These are phyloP conservation scores for Zygosaccharomyces pseudorouxii DNA, from an alignment of 805 yeast species.

Conservation along the genomic window DNA sequence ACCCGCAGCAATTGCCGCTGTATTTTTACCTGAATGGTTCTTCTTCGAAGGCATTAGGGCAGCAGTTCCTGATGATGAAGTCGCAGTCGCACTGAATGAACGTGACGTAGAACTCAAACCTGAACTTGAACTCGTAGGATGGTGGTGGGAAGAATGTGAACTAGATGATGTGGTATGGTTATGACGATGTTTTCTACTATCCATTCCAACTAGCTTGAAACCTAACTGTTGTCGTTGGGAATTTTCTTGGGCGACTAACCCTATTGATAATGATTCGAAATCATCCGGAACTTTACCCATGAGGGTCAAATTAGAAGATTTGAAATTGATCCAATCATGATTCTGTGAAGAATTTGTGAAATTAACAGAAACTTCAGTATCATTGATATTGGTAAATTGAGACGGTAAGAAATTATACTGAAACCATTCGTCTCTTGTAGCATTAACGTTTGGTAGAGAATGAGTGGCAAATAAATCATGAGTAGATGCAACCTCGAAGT, in stretches of 20 bases:
- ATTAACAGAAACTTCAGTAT: conserved; percentile 46
- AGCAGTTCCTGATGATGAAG: conserved; percentile 30
- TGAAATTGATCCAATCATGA: conserved; percentile 63
- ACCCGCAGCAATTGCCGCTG: conserved; percentile 85
- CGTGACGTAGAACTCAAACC: conserved; percentile 6
- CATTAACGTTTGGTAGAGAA: conserved; percentile 55
- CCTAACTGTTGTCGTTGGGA: conserved; percentile 38
- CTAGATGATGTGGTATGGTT: conserved; percentile 20
- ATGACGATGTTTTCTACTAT: conserved; percentile 14
- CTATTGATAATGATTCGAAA: conserved; percentile 40
- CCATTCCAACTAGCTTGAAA: conserved; percentile 53
- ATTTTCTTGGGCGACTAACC: conserved; percentile 39
- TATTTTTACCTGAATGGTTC: conserved; percentile 37
- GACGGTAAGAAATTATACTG: conserved; percentile 50
- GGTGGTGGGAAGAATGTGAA: conserved; percentile 27
- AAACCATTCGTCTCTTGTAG: conserved; percentile 60
- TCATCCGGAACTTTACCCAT: conserved; percentile 59
- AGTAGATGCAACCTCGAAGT: conserved; percentile 52
- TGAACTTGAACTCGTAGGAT: conserved; percentile 24
- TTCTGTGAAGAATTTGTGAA: conserved; percentile 35
- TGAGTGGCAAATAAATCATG: conserved; percentile 52
- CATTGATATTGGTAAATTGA: conserved; percentile 50
- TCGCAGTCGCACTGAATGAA: conserved; percentile 27
- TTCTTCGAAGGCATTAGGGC: conserved; percentile 29
- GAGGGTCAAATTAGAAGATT: conserved; percentile 57